phyloP scores from a whole-genome alignment of 768 basidiomycete species.

The Termitomyces sp. region DNA sequence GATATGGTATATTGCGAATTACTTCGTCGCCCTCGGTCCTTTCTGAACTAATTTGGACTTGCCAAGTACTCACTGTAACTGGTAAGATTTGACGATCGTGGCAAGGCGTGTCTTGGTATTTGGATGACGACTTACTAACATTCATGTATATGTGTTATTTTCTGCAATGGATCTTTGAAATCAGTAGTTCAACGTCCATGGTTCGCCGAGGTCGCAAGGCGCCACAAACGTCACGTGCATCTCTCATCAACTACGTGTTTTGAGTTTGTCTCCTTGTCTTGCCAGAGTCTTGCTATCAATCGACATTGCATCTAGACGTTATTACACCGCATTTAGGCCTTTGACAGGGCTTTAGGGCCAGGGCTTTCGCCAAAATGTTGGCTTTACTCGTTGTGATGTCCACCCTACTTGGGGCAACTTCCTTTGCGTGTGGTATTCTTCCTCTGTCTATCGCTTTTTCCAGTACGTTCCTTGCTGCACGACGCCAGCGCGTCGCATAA shows the following conservation, averaged over 20 bases:
- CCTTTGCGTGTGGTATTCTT: conserved; percentile 66
- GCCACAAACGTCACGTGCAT: not conserved
- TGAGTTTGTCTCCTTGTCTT: not conserved
- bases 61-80: too few relatives aligned
- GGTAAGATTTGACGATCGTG: too few relatives aligned
- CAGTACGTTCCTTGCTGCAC: conserved; percentile 35
- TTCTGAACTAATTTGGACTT: too few relatives aligned
- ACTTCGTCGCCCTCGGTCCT: too few relatives aligned
- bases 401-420: conserved; percentile 49
- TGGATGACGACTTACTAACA: not conserved
- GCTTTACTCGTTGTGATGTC: conserved; percentile 50
- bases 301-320: too few relatives aligned
- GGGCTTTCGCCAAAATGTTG: conserved; percentile 22
- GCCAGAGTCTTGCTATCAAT: not conserved
- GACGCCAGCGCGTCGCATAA: not conserved
- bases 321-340: not conserved
- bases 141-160: not conserved
- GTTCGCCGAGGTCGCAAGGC: too few relatives aligned
- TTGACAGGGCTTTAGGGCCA: not conserved
- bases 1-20: too few relatives aligned
- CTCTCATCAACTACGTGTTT: not conserved
- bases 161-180: not conserved
- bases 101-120: too few relatives aligned
- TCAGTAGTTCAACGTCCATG: too few relatives aligned
- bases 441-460: conserved; percentile 74